phyloP scores from a whole-genome alignment of 1,139 yeast genomes.

The Yamadazyma sp. region DNA sequence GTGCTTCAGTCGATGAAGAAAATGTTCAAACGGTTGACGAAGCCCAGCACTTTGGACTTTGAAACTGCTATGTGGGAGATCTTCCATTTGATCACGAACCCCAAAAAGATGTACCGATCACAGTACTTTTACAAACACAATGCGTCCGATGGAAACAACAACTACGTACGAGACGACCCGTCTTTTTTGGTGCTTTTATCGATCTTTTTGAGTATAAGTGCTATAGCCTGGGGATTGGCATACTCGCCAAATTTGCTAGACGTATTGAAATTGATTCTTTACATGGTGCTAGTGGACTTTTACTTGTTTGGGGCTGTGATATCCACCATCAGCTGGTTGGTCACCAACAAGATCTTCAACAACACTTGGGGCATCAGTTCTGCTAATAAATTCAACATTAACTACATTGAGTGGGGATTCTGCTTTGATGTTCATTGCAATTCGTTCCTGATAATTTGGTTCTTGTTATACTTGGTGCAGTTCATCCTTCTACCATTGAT shows the following conservation, averaged over 20 bases:
- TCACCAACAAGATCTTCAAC: slow-evolving; percentile 63
- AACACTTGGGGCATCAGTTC: slow-evolving; percentile 32
- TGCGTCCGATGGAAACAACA: slow-evolving; percentile 23
- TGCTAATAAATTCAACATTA: slow-evolving; percentile 33
- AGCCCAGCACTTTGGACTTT: slow-evolving; percentile 82
- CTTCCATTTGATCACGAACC: slow-evolving; percentile 67
- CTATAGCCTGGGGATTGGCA: slow-evolving; percentile 88
- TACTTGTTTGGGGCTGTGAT: slow-evolving; percentile 66
- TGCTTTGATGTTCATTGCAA: slow-evolving; percentile 94
- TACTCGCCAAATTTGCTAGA: slow-evolving; percentile 65
- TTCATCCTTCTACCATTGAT: slow-evolving; percentile 74
- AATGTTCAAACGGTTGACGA: slow-evolving; percentile 48
- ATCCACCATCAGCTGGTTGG: slow-evolving; percentile 71
- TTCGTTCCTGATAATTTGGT: slow-evolving; percentile 80
- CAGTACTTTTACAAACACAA: slow-evolving; percentile 67
- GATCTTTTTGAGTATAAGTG: slow-evolving; percentile 64
- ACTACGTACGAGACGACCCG: slow-evolving; percentile 90
- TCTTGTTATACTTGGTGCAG: slow-evolving; percentile 72
- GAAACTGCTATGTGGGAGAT: slow-evolving; percentile 95
- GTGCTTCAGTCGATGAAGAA: slow-evolving; percentile 19
- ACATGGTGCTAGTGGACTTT: slow-evolving; percentile 86
- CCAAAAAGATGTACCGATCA: slow-evolving; percentile 78
- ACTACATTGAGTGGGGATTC: slow-evolving; percentile 86
- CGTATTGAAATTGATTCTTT: slow-evolving; percentile 62
- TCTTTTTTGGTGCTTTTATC: slow-evolving; percentile 75